phyloP scores from a whole-genome alignment of 345 rosid genomes.

The Laguncularia racemosa region DNA sequence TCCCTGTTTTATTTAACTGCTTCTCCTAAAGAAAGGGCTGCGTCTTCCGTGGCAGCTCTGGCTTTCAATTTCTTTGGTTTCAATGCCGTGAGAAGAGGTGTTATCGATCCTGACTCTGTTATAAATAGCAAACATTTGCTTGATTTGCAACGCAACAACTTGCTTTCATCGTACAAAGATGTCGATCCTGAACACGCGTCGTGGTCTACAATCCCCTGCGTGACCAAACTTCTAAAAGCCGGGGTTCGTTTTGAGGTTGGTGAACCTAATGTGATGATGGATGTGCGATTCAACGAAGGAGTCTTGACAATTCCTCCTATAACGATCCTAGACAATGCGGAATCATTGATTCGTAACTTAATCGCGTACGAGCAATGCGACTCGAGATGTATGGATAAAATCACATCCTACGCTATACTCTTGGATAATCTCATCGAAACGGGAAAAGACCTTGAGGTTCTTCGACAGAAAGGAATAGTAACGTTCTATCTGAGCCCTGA shows the following conservation, averaged over 20 bases:
- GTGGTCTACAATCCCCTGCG: conserved; percentile 6
- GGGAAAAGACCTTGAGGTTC: conserved; percentile 7
- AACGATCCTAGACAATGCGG: conserved; percentile 7
- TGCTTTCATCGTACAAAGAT: neutral
- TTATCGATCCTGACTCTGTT: neutral
- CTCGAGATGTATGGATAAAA: conserved; percentile 1
- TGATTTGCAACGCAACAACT: conserved; percentile 7
- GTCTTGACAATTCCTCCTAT: conserved; percentile 6
- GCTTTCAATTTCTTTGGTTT: conserved; percentile 6
- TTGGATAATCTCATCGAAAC: conserved; percentile 6
- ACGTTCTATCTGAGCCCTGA: neutral
- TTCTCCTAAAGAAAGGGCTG: conserved; percentile 1
- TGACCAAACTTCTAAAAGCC: conserved; percentile 3
- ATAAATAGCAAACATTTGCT: conserved; percentile 6
- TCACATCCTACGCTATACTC: conserved; percentile 10
- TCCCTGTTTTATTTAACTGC: conserved; percentile 1
- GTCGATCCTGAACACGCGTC: neutral
- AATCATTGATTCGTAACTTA: conserved; percentile 5
- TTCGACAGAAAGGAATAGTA: conserved; percentile 7
- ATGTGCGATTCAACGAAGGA: conserved; percentile 3
- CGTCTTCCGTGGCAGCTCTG: neutral
- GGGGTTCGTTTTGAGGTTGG: conserved; percentile 5
- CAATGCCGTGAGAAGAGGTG: conserved; percentile 7
- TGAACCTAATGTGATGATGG: conserved; percentile 7
- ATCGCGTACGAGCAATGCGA: conserved; percentile 12